Conservation (phyloP, 1,284 basidiomycete species). For the Psilocybe mexicana region DNA sequence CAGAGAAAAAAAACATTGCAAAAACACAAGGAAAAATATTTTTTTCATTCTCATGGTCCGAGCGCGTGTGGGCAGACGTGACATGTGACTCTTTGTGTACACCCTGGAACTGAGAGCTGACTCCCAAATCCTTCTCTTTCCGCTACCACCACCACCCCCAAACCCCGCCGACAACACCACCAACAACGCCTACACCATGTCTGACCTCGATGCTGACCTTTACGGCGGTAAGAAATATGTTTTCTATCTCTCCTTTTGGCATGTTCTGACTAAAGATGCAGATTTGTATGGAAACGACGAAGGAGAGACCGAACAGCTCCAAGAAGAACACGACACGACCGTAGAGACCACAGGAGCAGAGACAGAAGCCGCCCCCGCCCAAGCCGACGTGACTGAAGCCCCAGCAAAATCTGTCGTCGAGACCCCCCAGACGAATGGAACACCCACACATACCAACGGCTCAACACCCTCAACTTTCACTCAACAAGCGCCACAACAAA, state of each 20-base stretch:
- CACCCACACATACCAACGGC: slow-evolving; percentile 24
- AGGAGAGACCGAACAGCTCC: slow-evolving; percentile 49
- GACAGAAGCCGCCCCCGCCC: slow-evolving; percentile 20
- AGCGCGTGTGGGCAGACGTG: slow-evolving; percentile 16
- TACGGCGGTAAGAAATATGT: slow-evolving; percentile 63
- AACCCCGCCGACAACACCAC: no score
- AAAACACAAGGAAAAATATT: background rate
- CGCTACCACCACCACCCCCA: slow-evolving; percentile 32
- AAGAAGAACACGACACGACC: slow-evolving; percentile 33
- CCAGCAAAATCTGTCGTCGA: slow-evolving; percentile 18
- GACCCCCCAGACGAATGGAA: slow-evolving; percentile 15
- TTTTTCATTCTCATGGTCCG: slow-evolving; percentile 8
- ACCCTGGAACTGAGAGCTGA: slow-evolving; percentile 7
- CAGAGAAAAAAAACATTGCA: background rate
- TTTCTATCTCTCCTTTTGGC: background rate
- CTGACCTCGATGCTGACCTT: slow-evolving; percentile 82
- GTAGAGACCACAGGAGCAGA: slow-evolving; percentile 28
- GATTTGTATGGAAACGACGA: slow-evolving; percentile 83
- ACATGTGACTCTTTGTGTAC: slow-evolving; percentile 9
- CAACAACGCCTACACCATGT: slow-evolving; percentile 38
- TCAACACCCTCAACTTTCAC: slow-evolving; percentile 32
- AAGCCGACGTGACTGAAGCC: slow-evolving; percentile 19
- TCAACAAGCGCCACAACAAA: slow-evolving; percentile 58
- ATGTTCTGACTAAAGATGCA: slow-evolving; percentile 24
- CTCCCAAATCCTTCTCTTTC: slow-evolving; percentile 17